Base-by-base conservation (phyloP, 73 alveolate species). In the Urostyla sp. region DNA sequence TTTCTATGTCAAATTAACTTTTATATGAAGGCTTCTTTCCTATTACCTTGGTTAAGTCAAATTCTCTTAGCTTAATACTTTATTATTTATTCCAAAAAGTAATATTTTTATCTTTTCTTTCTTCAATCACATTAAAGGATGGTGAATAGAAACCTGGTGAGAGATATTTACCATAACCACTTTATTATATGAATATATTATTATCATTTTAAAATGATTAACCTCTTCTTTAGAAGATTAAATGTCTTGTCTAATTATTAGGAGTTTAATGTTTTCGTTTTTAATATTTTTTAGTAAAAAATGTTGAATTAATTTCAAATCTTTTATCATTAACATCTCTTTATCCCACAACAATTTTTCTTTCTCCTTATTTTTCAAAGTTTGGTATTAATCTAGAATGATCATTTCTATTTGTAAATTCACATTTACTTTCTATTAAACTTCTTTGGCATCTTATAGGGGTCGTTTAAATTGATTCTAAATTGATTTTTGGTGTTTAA, bases 361-460 rank as follows among this genome's bases (percentile, higher is more conserved):
- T 8, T 27, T 37, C 53, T 2, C 79, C 79, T 34, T 63, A 43
- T 23, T 37, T 63, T 46, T 63, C 61, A 43, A 63, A 63, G 44
- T 63, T 31, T 13, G 79, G 79, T n/a, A 63, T 40, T 4, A 63
- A 40, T 40, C 51, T 40, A 40, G 10, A 15, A 40, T 40, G 20
- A 11, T 40, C 51, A 11, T 11, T 11, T 10, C 20, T 11, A 10
- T 40, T 10, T 15, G 10, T 40, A 15, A 40, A 40, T 40, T 15
- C 15, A 11, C 51, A 34, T 38, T 63, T 60, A 21, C 60, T 63
- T 38, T 52, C 10, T 2, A 28, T 10, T 15, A 63, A 63, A 27
- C 79, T 63, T 63, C 79, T 63, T 18, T 57, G 61, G 44, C 79
- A 63, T 63, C 60, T 63, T 8, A n/a, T n/a, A n/a, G n/a, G 37